phyloP scores from a whole-genome alignment of 2,329 filamentous ascomycete species.

The Ceratocystis variospora region DNA sequence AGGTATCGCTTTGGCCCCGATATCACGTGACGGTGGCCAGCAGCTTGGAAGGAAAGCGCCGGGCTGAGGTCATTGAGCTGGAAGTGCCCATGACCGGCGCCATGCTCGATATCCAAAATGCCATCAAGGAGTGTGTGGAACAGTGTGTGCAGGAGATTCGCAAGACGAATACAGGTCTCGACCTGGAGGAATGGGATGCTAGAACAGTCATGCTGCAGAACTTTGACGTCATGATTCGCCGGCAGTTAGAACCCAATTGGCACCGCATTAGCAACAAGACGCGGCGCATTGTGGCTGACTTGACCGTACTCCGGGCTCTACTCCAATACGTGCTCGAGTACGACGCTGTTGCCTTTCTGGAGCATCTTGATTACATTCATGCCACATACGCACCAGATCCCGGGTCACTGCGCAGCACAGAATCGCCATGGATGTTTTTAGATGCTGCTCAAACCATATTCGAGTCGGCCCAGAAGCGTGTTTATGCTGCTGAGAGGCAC shows the following conservation, averaged over 20 bases:
- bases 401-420: slow-evolving; percentile 72
- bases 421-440: slow-evolving; percentile 91
- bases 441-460: slow-evolving; percentile 93
- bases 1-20: slow-evolving; percentile 79
- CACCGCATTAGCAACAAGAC: slow-evolving; percentile 92
- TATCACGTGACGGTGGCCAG: slow-evolving; percentile 86
- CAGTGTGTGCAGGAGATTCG: slow-evolving; percentile 87
- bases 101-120: slow-evolving; percentile 88
- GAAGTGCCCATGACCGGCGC: slow-evolving; percentile 91
- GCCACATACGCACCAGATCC: slow-evolving; percentile 80
- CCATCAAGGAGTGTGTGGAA: slow-evolving; percentile 91
- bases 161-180: slow-evolving; percentile 67
- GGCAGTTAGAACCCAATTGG: slow-evolving; percentile 93
- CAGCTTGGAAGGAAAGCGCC: slow-evolving; percentile 78
- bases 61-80: slow-evolving; percentile 91
- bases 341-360: slow-evolving; percentile 81
- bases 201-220: slow-evolving; percentile 86
- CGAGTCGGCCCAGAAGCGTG: slow-evolving; percentile 71
- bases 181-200: slow-evolving; percentile 94
- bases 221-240: slow-evolving; percentile 76
- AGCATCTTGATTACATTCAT: slow-evolving; percentile 86
- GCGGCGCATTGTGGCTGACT: slow-evolving; percentile 80
- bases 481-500: slow-evolving; percentile 52
- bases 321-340: slow-evolving; percentile 71
- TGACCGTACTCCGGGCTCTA: slow-evolving; percentile 70